Evolutionary conservation across 2,329 filamentous ascomycete species (phyloP), one percentile per base, ranked within the genome.

Genomic region (Aspergillus candidus): DNA sequence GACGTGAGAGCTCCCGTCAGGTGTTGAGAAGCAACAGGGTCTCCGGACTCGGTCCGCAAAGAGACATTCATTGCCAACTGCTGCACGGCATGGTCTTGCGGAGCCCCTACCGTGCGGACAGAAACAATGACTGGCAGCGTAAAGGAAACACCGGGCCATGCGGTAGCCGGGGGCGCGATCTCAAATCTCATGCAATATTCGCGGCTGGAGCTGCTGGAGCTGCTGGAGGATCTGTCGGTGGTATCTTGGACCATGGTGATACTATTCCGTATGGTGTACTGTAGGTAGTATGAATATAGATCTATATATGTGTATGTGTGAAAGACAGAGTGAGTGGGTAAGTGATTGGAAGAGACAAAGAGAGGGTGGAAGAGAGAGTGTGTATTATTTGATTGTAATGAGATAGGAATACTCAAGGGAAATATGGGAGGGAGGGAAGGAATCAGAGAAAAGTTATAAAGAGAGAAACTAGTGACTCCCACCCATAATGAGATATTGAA

Each of bases 141-240:
- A 40, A 64, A 62, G 6, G 59, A 48, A 10, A 45, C 38, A 4
- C 54, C 54, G 6, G 61, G 60, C 6, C 51, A 54, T 11, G 49
- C 55, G 10, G 60, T 48, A 7, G 53, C 13, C 12, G 60, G 60
- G 29, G 62, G 62, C 12, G 48, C 43, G 14, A 57, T 53, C 44
- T 64, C 60, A 35, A 64, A 64, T 13, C 53, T 53, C 32, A 64
- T 49, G 14, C 47, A 51, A 40, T 58, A 65, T 44, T 63, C 59
- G 18, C 54, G 58, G 18, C 56, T 53, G 2, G 52, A 53, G 33
- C 49, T 49, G 31, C 51, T 53, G 3, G 27, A 29, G 11, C 49
- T 49, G 31, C 51, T 53, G 3, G 27, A 29, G 11, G 43, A 29
- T 11, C 18, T 8, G 37, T 40, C 35, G 36, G 38, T 8, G 29